Evolutionary conservation across 2,329 filamentous ascomycete genomes (phyloP).

Genomic region (Ceratocystis colombiana): DNA sequence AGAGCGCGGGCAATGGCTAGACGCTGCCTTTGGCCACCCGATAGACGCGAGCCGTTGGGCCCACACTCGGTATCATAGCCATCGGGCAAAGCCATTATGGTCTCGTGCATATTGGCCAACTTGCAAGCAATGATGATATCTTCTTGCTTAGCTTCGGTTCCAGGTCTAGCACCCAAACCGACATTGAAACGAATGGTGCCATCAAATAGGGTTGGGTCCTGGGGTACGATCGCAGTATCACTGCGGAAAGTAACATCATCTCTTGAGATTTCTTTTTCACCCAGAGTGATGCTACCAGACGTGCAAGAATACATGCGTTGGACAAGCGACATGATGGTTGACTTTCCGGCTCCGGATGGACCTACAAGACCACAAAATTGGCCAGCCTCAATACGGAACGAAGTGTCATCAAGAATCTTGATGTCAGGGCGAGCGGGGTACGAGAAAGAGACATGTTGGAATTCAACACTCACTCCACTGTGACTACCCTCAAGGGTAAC

Average conservation of each 20-base stretch:
- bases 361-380: slow-evolving; percentile 56
- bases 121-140: slow-evolving; percentile 58
- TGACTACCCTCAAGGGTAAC: slow-evolving; percentile 28
- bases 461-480: slow-evolving; percentile 36
- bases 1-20: slow-evolving; percentile 69
- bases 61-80: slow-evolving; percentile 59
- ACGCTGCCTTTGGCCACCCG: slow-evolving; percentile 70
- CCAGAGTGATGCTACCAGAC: slow-evolving; percentile 37
- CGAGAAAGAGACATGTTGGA: slow-evolving; percentile 52
- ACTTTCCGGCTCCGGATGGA: slow-evolving; percentile 57
- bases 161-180: slow-evolving; percentile 44
- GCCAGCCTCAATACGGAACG: slow-evolving; percentile 46
- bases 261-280: slow-evolving; percentile 39
- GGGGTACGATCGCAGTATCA: slow-evolving; percentile 46
- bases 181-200: slow-evolving; percentile 49
- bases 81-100: slow-evolving; percentile 50
- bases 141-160: slow-evolving; percentile 43
- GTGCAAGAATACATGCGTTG: slow-evolving; percentile 42
- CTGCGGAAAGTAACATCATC: slow-evolving; percentile 41
- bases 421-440: slow-evolving; percentile 54
- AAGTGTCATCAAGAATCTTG: slow-evolving; percentile 47
- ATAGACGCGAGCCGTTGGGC: slow-evolving; percentile 63
- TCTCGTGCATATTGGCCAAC: slow-evolving; percentile 60
- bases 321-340: slow-evolving; percentile 50
- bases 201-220: slow-evolving; percentile 49